phyloP scores from a whole-genome alignment of 2,329 filamentous ascomycete species.

The Zarea fungicola region DNA sequence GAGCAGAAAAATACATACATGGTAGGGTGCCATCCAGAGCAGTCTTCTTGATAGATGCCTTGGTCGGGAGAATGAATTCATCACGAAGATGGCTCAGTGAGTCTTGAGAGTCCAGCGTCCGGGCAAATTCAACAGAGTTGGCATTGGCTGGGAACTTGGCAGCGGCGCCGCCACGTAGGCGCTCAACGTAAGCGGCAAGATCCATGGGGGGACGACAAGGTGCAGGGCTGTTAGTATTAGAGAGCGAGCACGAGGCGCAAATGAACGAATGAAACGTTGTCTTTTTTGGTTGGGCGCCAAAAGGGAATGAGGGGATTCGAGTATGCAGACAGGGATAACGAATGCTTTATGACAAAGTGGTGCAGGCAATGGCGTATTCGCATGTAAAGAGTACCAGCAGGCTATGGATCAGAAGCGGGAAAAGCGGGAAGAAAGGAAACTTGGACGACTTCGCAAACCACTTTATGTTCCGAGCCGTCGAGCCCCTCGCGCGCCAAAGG shows the following conservation, averaged over 20 bases:
- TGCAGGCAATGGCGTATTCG: constrained; percentile 2
- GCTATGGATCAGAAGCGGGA: too few relatives aligned
- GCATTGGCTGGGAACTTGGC: constrained; percentile 44
- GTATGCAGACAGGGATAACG: too few relatives aligned
- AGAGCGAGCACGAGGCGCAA: neutral
- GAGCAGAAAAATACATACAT: too few relatives aligned
- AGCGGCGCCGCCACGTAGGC: constrained; percentile 35
- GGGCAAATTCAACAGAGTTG: constrained; percentile 43
- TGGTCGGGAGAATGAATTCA: constrained; percentile 75
- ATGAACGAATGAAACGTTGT: neutral
- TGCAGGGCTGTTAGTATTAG: neutral
- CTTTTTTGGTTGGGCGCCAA: too few relatives aligned
- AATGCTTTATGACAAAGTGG: neutral
- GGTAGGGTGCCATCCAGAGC: constrained; percentile 44
- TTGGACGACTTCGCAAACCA: constrained; percentile 10
- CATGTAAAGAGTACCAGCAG: neutral
- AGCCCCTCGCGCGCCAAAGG: constrained; percentile 24
- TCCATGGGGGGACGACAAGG: constrained; percentile 28
- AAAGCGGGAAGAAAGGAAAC: neutral
- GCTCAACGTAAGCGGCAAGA: constrained; percentile 32
- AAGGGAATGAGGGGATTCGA: too few relatives aligned
- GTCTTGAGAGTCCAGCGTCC: constrained; percentile 54
- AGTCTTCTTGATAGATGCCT: constrained; percentile 61
- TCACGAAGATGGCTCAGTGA: constrained; percentile 55
- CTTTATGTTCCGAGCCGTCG: constrained; percentile 7